Evolutionary conservation across 495 filamentous ascomycete species (phyloP).

Genomic region (Hypoxylon lienhwacheense): DNA sequence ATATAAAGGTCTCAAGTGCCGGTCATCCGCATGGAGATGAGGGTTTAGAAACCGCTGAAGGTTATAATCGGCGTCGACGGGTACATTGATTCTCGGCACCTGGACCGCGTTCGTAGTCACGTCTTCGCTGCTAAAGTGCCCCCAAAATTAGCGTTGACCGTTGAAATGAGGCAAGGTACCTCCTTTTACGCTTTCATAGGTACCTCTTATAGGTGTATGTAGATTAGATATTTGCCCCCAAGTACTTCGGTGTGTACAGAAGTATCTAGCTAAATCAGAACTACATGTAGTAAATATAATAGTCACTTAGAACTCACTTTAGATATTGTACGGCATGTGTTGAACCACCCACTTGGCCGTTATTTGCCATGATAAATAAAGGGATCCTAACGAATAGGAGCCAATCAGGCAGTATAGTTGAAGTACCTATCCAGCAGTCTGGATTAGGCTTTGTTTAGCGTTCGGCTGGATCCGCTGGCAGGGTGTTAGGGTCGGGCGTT

Average conservation of each 20-base stretch:
- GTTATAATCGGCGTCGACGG: conserved; percentile 33
- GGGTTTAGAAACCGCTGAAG: conserved; percentile 36
- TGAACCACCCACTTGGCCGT: conserved; percentile 27
- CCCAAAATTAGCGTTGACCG: no score
- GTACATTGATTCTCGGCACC: conserved; percentile 30
- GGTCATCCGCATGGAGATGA: conserved; percentile 35
- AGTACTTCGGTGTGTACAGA: no score
- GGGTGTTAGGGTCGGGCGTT: neutral
- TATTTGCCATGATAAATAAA: conserved; percentile 24
- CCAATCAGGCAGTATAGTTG: neutral
- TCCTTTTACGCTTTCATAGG: no score
- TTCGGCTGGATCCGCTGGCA: conserved; percentile 32
- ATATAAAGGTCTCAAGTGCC: conserved; percentile 24
- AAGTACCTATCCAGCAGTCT: conserved; percentile 20
- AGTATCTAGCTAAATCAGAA: no score
- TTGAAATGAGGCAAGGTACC: no score
- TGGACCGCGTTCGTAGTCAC: conserved; percentile 10
- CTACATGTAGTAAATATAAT: neutral
- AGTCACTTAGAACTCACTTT: conserved; percentile 21
- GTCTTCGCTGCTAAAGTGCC: conserved; percentile 30
- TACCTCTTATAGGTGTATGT: no score
- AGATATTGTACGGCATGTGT: conserved; percentile 33
- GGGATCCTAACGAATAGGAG: conserved; percentile 3
- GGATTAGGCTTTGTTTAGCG: conserved; percentile 27
- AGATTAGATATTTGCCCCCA: no score